Evolutionary conservation across 176 grass and related monocot genomes (phyloP), one percentile per base, ranked within the genome.

Genomic region (Carex cristatella): DNA sequence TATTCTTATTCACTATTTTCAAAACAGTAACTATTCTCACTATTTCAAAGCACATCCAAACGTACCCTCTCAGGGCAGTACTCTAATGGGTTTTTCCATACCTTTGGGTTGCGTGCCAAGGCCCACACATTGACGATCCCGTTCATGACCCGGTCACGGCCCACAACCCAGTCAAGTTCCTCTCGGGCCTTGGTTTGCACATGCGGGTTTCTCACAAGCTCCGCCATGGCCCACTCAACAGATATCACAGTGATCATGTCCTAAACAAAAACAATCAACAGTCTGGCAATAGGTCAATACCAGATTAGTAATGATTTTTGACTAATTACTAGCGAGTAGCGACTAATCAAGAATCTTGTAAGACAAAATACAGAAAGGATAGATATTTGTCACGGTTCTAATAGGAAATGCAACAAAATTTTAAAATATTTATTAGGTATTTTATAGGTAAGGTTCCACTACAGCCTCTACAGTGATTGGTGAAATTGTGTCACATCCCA

Each of bases 61-160:
- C 23, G 23, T 23, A 23, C 23, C 23, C 23, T 23, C 84, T 94
- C 90, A 2, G 88, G 88, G 8, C 86, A 30, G 54, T 78, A 91
- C 84, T 91, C 92, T 0, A 91, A 78, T 27, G 90, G 92, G 40
- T 56, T 71, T 33, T 84, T 49, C 90, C 92, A 94, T 2, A 85
- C 57, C 54, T 73, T 72, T 1, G 88, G 86, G 69, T 94, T 86
- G 1, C 88, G 83, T 4, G 88, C 90, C 0, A 91, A 65, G 6
- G 88, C 90, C 90, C 92, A 91, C 2, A 94, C 84, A 33, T 94
- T 94, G 8, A 94, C 84, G 14, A 88, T 75, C 81, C 92, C 88
- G 1, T 3, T 55, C 70, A 94, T 33, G 35, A 92, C 70, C 1
- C 86, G 68, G 4, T 87, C 63, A 2, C 33, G 66, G 53, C 92